phyloP scores from a whole-genome alignment of 495 filamentous ascomycete genomes.

The Talaromyces ruber region DNA sequence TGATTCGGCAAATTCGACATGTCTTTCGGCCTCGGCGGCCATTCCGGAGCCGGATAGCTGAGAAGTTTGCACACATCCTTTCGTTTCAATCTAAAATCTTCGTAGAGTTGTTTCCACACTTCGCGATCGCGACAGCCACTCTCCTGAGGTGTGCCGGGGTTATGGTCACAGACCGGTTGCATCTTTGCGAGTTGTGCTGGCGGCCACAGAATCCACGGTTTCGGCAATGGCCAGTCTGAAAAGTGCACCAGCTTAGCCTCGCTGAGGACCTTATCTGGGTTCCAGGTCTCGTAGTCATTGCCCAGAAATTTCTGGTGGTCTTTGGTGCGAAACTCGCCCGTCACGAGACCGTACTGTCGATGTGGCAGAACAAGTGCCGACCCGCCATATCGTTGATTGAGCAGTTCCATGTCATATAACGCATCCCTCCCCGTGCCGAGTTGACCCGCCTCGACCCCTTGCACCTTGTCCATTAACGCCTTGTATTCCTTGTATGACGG shows the following conservation, averaged over 20 bases:
- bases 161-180: conserved; percentile 51
- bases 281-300: conserved; percentile 55
- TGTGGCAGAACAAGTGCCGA: conserved; percentile 68
- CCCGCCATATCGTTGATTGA: conserved; percentile 62
- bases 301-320: conserved; percentile 58
- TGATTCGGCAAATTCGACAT: conserved; percentile 1
- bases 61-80: conserved; percentile 44
- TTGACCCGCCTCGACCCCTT: conserved; percentile 25
- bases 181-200: conserved; percentile 42
- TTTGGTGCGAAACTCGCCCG: conserved; percentile 58
- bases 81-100: conserved; percentile 54
- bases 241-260: conserved; percentile 78
- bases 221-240: conserved; percentile 71
- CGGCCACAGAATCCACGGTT: conserved; percentile 65
- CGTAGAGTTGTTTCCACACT: conserved; percentile 64
- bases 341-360: conserved; percentile 59
- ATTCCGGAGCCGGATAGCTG: conserved; percentile 38
- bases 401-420: conserved; percentile 62
- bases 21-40: conserved; percentile 14
- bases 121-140: conserved; percentile 54
- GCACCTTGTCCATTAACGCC: conserved; percentile 36
- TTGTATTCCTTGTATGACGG: conserved; percentile 48
- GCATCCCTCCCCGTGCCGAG: conserved; percentile 20
- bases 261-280: conserved; percentile 49
- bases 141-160: conserved; percentile 31